These are phyloP conservation scores for Hymenoscyphus albidus DNA, from an alignment of 2,329 filamentous ascomycete species.

Conservation along the genomic window DNA sequence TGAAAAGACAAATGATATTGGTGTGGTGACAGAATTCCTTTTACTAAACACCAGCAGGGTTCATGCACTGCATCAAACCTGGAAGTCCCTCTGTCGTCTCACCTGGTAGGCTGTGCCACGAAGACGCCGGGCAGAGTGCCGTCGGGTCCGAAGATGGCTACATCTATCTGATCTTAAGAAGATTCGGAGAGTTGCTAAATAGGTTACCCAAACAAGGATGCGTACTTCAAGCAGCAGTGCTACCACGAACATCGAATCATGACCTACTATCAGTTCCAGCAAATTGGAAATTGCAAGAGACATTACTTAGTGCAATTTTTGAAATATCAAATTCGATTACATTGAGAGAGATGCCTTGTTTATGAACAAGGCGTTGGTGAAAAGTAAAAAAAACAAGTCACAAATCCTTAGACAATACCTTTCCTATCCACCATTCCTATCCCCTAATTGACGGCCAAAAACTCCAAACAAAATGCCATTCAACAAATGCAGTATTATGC, in stretches of 20 bases:
- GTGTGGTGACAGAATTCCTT: background rate
- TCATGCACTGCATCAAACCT: background rate
- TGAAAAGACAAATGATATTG: background rate
- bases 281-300: background rate
- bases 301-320: background rate
- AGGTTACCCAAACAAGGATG: background rate
- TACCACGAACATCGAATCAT: background rate
- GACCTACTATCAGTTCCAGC: background rate
- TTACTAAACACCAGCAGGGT: background rate
- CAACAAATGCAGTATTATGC: constrained; percentile 6
- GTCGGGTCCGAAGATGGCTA: background rate
- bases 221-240: background rate
- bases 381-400: background rate
- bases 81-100: background rate
- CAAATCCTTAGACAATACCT: background rate
- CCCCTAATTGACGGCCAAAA: constrained; percentile 1
- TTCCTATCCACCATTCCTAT: background rate
- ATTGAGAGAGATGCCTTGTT: background rate
- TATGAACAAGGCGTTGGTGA: background rate
- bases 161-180: background rate
- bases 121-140: background rate
- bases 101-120: background rate
- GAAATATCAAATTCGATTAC: background rate
- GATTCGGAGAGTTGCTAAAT: background rate
- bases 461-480: constrained; percentile 6